Base-by-base conservation (phyloP, 2,329 filamentous ascomycete species). In the Alternaria incomplexa region DNA sequence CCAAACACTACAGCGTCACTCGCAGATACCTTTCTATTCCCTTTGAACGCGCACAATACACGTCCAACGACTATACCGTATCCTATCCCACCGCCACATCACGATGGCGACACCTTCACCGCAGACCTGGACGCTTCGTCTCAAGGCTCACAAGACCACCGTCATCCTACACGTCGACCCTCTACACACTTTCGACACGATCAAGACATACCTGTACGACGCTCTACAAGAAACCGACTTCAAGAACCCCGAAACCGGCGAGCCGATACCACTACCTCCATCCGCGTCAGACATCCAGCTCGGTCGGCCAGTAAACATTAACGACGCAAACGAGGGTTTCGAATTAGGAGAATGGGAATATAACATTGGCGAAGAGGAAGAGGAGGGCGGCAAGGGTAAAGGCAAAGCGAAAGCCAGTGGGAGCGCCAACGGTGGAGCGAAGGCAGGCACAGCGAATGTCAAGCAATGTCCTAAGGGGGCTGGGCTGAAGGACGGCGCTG, bases 131-230 rank as follows among this genome's bases (percentile, higher is more conserved):
- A 84, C 82, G 1, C 77, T 85, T 28, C 82, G 83, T 61, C 80
- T 85, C 69, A 85, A 85, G 68, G 73, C 81, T 56, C 73, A 79
- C 71, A 81, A 79, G 51, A 82, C 79, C 30, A 85, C 83, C 32
- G 71, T 85, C 63, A 71, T 85, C 45, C 78, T 85, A 0, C 81
- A 85, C 73, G 73, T 79, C 67, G 79, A 83, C 55, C 82, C 82
- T 0, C 75, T 83, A 6, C 71, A 79, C 57, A 76, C 78, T 52
- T 79, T 85, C 58, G 46, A 67, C 13, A 71, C 73, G 2, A 72
- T 85, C 22, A 83, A 84, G 66, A 45, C 73, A 7, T 72, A 80
- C 26, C 81, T 85, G 11, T 76, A 82, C 58, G 67, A 73, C 50
- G 82, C 81, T 0, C 73, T 85, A 3, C 61, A 73, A 36, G 77